Evolutionary conservation across 2,329 filamentous ascomycete genomes (phyloP).

Genomic region (Pyrenochaeta sp.): DNA sequence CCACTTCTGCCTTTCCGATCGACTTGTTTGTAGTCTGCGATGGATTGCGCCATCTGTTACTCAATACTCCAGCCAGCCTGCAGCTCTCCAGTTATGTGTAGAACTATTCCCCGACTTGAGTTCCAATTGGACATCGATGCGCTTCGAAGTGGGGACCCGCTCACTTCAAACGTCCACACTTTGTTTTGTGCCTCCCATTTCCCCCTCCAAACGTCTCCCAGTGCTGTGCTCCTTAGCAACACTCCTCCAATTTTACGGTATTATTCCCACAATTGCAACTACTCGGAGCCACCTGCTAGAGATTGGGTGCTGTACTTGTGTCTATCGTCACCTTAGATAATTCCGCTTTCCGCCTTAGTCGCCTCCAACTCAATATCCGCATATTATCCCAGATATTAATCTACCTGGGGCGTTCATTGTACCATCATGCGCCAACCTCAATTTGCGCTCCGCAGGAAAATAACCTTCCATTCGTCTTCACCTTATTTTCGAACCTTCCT

Average conservation of each 20-base stretch:
- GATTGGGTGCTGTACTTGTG: conserved; percentile 3
- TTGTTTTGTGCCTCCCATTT: neutral
- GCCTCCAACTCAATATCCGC: conserved; percentile 27
- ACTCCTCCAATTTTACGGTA: neutral
- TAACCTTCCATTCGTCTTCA: conserved; percentile 2
- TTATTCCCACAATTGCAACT: neutral
- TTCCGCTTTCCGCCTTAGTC: conserved; percentile 22
- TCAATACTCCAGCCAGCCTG: no score
- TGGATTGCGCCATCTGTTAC: no score
- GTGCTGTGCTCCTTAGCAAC: no score
- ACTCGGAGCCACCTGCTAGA: neutral
- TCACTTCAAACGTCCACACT: neutral
- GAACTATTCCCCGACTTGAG: no score
- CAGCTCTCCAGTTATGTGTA: no score
- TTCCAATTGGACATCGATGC: no score
- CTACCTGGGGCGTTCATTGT: conserved; percentile 29
- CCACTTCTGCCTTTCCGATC: no score
- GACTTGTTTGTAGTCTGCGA: no score
- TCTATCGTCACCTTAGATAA: conserved; percentile 10
- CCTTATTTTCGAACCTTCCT: neutral
- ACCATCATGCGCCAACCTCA: conserved; percentile 20
- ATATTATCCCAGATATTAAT: conserved; percentile 47
- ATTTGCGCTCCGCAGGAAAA: conserved; percentile 6
- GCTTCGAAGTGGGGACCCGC: neutral
- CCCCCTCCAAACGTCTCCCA: no score